Conservation (phyloP, 2,329 filamentous ascomycete species). For the Aspergillus pseudoglaucus region DNA sequence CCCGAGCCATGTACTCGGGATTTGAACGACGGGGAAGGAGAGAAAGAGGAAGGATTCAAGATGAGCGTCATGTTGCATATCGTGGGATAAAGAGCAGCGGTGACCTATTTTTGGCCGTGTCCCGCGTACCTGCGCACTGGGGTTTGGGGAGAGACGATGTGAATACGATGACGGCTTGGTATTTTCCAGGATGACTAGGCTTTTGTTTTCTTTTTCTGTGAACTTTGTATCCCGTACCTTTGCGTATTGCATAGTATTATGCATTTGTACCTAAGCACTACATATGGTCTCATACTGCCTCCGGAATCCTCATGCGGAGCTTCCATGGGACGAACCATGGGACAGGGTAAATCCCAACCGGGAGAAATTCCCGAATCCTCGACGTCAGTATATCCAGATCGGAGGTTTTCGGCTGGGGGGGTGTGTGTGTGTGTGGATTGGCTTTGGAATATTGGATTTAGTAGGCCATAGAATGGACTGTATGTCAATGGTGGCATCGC, state of each 20-base stretch:
- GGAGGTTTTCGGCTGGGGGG: neutral
- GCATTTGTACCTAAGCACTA: neutral
- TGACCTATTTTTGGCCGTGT: too few species aligned
- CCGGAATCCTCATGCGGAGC: neutral
- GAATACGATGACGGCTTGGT: neutral
- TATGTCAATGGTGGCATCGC: neutral
- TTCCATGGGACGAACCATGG: neutral
- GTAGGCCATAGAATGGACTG: neutral
- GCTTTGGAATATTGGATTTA: neutral
- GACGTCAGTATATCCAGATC: neutral
- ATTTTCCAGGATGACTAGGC: neutral
- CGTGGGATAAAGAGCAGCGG: neutral
- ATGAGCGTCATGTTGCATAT: constrained; percentile 13
- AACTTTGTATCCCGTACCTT: neutral
- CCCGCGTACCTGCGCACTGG: too few species aligned
- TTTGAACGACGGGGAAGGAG: neutral
- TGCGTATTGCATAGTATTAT: neutral
- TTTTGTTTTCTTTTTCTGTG: too few species aligned
- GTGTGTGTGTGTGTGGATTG: neutral
- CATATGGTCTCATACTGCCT: neutral
- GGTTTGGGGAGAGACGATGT: too few species aligned
- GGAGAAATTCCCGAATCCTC: neutral
- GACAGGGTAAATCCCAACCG: neutral
- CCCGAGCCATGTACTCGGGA: neutral
- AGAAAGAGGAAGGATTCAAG: constrained; percentile 4